phyloP scores from a whole-genome alignment of 352 stramenopile genomes.

The Bremia lactucae region DNA sequence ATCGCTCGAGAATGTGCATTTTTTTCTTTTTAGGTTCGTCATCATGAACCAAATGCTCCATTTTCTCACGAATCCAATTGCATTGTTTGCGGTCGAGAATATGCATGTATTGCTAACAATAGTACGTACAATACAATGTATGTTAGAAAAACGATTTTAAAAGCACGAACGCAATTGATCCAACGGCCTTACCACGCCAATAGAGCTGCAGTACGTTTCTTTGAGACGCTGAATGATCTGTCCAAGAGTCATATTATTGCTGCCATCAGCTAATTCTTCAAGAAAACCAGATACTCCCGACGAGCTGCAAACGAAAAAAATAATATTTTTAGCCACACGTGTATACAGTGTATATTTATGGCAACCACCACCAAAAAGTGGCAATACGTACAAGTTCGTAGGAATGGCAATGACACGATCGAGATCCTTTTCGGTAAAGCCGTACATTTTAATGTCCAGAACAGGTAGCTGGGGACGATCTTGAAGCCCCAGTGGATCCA shows the following conservation, averaged over 20 bases:
- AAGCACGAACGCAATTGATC: background rate
- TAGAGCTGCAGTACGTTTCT: conserved; percentile 94
- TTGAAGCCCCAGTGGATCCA: conserved; percentile 94
- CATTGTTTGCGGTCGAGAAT: conserved; percentile 93
- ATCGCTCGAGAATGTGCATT: conserved; percentile 93
- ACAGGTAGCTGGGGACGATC: conserved; percentile 54
- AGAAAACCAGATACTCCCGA: conserved; percentile 86
- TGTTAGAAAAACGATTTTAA: background rate
- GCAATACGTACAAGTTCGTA: conserved; percentile 70
- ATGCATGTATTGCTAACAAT: conserved; percentile 95
- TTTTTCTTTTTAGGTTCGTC: conserved; percentile 88
- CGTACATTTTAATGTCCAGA: conserved; percentile 88
- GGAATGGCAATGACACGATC: conserved; percentile 82
- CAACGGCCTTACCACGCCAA: conserved; percentile 82
- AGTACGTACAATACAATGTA: background rate
- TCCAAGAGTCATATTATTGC: conserved; percentile 87
- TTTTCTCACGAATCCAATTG: conserved; percentile 95
- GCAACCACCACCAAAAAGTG: conserved; percentile 2
- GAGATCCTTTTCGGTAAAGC: conserved; percentile 85
- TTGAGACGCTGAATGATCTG: conserved; percentile 90
- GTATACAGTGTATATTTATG: conserved; percentile 7
- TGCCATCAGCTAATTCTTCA: conserved; percentile 60
- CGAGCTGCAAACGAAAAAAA: conserved; percentile 39
- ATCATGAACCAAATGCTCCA: conserved; percentile 63
- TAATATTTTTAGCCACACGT: too few species aligned